Base-by-base conservation (phyloP, 352 stramenopile genomes). In the Elongisporangium anandrum region DNA sequence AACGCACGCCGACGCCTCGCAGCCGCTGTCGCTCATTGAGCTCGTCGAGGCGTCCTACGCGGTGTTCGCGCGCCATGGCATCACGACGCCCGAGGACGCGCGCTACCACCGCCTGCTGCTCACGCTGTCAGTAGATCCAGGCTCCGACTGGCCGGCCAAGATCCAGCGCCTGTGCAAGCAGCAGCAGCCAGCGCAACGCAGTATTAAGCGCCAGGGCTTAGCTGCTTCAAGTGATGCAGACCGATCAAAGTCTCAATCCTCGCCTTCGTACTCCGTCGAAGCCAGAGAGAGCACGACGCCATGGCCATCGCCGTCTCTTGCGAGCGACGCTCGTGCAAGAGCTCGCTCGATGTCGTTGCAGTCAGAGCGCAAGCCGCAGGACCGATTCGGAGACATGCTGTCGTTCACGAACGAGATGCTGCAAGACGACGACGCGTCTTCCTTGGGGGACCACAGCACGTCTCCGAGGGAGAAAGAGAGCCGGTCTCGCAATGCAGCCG, bases 71-170 rank as follows among this genome's bases (percentile, higher is more conserved):
- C 78, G 68, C 20, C 81, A 79, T 39, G 60, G 67, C 4, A 77
- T 87, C 29, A 54, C 48, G 0, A 20, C 77, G 3, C 73, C 79
- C 0, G 67, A 84, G 12, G 77, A 87, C 23, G 81, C 75, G 1
- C 57, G 69, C 34, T 88, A 78, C 56, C 81, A 88, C 57, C 79
- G 81, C 0, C 70, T 76, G 21, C 61, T 90, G 51, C 54, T 88
- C 2, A 72, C 75, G 48, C 58, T 90, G 6, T 85, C 79, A 3
- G 69, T 86, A 24, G 68, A 88, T 41, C 73, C 77, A 0, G 75
- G 88, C 15, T 62, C 29, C 58, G 68, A 90, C 63, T 90, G 81
- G 81, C 65, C 63, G 24, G 75, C 57, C 38, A 88, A 88, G 63
- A 73, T 90, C 57, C 56, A 59, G 13, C 57, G 29, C 15, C 82